Conservation (phyloP, 2,329 filamentous ascomycete genomes). For the Sporothrix brunneoviolacea region DNA sequence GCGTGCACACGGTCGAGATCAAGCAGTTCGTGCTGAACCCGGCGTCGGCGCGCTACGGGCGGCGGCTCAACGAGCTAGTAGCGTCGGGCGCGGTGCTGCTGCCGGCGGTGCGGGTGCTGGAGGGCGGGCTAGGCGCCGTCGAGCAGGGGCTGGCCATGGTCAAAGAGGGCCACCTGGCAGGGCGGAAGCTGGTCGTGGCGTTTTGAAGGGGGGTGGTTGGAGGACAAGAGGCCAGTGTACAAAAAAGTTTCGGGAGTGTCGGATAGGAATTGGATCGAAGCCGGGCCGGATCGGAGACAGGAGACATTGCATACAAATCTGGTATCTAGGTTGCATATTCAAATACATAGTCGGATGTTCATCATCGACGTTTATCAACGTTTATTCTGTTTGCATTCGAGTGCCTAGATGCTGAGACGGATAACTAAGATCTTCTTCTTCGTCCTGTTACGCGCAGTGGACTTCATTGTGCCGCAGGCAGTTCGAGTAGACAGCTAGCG, state of each 20-base stretch:
- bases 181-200: constrained; percentile 29
- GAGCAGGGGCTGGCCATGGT: constrained; percentile 27
- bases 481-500: too few species aligned
- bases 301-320: too few species aligned
- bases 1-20: constrained; percentile 32
- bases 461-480: too few species aligned
- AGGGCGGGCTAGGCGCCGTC: constrained; percentile 28
- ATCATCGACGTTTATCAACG: too few species aligned
- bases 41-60: constrained; percentile 23
- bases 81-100: constrained; percentile 23
- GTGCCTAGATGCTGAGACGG: too few species aligned
- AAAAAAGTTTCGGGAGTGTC: background rate
- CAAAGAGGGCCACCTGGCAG: constrained; percentile 28
- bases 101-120: constrained; percentile 27
- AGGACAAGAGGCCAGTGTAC: background rate
- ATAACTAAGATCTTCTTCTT: too few species aligned
- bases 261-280: too few species aligned
- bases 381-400: too few species aligned
- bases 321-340: too few species aligned
- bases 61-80: constrained; percentile 27
- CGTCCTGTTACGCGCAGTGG: too few species aligned
- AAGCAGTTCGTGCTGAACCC: constrained; percentile 32
- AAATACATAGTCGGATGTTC: too few species aligned
- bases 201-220: background rate
- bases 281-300: background rate